Percentiles rank a stretch among this genome's conserved stretches.
phyloP scores from a whole-genome alignment of 768 basidiomycete genomes.

The Boletus pseudopeckii region DNA sequence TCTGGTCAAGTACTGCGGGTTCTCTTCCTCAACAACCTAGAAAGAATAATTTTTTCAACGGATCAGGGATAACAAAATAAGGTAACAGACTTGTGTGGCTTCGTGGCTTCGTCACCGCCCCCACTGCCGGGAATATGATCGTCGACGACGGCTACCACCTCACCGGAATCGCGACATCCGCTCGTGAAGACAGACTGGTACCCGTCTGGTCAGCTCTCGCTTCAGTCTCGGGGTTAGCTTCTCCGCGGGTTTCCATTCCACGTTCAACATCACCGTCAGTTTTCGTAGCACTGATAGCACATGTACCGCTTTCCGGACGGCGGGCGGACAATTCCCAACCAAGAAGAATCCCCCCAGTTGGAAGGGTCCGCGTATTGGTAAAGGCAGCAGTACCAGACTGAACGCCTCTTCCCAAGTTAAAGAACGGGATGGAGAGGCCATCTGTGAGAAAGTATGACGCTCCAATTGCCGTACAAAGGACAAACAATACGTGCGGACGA shows the following conservation, averaged over 20 bases:
- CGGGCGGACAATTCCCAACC: conserved; percentile 45
- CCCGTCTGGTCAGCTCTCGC: not conserved
- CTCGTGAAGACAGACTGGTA: not conserved
- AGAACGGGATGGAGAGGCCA: conserved; percentile 68
- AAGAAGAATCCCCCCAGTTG: conserved; percentile 29
- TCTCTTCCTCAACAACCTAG: conserved; percentile 5
- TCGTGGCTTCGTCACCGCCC: not conserved
- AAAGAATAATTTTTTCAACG: conserved; percentile 16
- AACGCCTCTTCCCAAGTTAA: conserved; percentile 48
- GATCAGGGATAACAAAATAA: not conserved
- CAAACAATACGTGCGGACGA: conserved; percentile 60
- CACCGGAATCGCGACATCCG: not conserved
- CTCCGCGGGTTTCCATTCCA: conserved; percentile 8
- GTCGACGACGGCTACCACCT: not conserved
- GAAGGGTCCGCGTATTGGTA: conserved; percentile 40
- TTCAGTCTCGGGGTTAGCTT: not conserved
- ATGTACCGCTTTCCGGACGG: conserved; percentile 14
- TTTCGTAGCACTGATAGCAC: not conserved
- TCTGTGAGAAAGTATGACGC: conserved; percentile 36
- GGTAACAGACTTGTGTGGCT: conserved; percentile 21
- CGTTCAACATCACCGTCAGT: conserved; percentile 20
- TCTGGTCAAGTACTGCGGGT: not conserved
- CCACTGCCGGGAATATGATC: not conserved
- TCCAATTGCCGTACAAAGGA: not conserved
- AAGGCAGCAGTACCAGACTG: conserved; percentile 47